These are phyloP conservation scores for Magnaporthiopsis incrustans DNA, from an alignment of 2,329 filamentous ascomycete genomes.

Conservation along the genomic window DNA sequence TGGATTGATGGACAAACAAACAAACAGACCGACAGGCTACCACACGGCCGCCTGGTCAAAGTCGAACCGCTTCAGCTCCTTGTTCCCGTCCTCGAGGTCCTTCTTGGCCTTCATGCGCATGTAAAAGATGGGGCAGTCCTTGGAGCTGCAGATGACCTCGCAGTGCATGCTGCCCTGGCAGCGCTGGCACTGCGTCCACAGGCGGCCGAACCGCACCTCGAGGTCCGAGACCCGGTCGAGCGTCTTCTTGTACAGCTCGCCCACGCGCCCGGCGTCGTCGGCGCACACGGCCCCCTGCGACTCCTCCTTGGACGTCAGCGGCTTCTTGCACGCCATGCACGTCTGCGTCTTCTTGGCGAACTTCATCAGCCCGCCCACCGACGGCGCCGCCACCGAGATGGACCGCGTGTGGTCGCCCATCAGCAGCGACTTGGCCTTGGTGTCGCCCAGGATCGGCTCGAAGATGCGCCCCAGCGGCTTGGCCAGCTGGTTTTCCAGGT, in stretches of 20 bases:
- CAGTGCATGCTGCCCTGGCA: constrained; percentile 98
- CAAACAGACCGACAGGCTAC: constrained; percentile 21
- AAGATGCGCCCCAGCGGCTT: constrained; percentile 94
- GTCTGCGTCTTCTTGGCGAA: constrained; percentile 97
- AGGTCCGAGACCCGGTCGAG: constrained; percentile 83
- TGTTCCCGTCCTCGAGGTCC: constrained; percentile 90
- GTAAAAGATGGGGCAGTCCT: constrained; percentile 98
- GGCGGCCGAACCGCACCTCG: constrained; percentile 81
- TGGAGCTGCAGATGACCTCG: constrained; percentile 93
- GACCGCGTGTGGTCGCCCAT: constrained; percentile 92
- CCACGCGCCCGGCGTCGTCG: constrained; percentile 75
- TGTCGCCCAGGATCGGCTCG: constrained; percentile 89
- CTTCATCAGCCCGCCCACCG: constrained; percentile 92
- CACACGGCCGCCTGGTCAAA: constrained; percentile 64
- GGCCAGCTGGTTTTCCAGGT: constrained; percentile 94
- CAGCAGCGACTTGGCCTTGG: constrained; percentile 72
- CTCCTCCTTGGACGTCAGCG: constrained; percentile 71
- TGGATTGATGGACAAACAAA: no score
- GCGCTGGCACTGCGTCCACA: constrained; percentile 97
- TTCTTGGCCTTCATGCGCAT: constrained; percentile 99
- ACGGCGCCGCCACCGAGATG: constrained; percentile 85
- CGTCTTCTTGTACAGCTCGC: constrained; percentile 90
- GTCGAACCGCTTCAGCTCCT: constrained; percentile 85
- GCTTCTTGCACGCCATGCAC: constrained; percentile 99
- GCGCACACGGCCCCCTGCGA: constrained; percentile 70